Percentiles rank a stretch among this genome's conserved stretches.
These are phyloP conservation scores for Pythium periplocum DNA, from an alignment of 352 stramenopile genomes.

Conservation along the genomic window DNA sequence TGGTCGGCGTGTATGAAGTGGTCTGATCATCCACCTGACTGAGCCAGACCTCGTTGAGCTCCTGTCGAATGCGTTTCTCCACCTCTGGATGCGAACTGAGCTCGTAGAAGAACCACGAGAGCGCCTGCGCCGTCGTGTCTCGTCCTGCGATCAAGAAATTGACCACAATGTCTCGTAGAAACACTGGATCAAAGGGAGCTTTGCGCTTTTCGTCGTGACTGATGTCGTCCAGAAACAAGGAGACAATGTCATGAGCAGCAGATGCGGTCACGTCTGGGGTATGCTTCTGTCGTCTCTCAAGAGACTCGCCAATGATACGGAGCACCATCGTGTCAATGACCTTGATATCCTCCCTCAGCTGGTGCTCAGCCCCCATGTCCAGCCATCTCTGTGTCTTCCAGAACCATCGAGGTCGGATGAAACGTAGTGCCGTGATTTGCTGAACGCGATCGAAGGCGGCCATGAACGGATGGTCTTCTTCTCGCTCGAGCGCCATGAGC, in stretches of 20 bases:
- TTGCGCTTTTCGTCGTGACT: constrained; percentile 10
- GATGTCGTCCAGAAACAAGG: constrained; percentile 16
- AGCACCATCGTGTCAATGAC: constrained; percentile 21
- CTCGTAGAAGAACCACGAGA: constrained; percentile 49
- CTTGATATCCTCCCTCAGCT: constrained; percentile 13
- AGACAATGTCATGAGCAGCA: constrained; percentile 12
- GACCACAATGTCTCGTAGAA: constrained; percentile 45
- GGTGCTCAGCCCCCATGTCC: constrained; percentile 8
- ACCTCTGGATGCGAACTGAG: constrained; percentile 31
- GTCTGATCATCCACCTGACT: constrained; percentile 1
- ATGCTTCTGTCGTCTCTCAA: constrained; percentile 11
- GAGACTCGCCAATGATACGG: constrained; percentile 32
- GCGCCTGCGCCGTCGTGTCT: constrained; percentile 42
- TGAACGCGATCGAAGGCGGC: constrained; percentile 16
- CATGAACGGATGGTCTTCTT: constrained; percentile 16
- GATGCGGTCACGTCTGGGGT: neutral
- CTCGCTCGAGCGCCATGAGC: constrained; percentile 7
- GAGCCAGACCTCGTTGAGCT: constrained; percentile 6
- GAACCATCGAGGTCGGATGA: constrained; percentile 25
- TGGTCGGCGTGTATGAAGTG: constrained; percentile 2
- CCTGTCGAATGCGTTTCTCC: constrained; percentile 14
- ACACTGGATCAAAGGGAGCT: constrained; percentile 15
- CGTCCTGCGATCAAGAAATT: constrained; percentile 51
- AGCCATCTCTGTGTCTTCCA: constrained; percentile 32
- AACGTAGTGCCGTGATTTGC: constrained; percentile 6